Conservation (phyloP, 805 yeast species). For the Wickerhamiella sergipiensis region DNA sequence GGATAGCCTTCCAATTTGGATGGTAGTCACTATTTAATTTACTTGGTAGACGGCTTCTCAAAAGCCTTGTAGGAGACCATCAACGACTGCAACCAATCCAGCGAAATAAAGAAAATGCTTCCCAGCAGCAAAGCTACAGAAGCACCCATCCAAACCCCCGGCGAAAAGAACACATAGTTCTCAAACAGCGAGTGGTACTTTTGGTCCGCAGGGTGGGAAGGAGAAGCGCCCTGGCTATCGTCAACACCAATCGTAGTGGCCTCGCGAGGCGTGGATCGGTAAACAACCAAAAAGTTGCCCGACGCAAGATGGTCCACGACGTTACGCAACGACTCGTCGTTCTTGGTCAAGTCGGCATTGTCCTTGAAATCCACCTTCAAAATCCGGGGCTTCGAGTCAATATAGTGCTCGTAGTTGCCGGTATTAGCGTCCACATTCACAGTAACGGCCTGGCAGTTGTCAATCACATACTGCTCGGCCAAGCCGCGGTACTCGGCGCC, state of each 20-base stretch:
- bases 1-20: too few relatives aligned
- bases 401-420: slow-evolving; percentile 38
- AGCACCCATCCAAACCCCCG: slow-evolving; percentile 68
- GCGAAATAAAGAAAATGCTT: slow-evolving; percentile 43
- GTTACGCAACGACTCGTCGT: slow-evolving; percentile 19
- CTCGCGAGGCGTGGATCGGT: slow-evolving; percentile 21
- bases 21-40: neutral
- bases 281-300: slow-evolving; percentile 24
- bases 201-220: slow-evolving; percentile 4
- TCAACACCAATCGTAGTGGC: neutral
- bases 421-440: slow-evolving; percentile 29
- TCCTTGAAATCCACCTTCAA: slow-evolving; percentile 44
- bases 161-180: slow-evolving; percentile 56
- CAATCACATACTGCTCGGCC: slow-evolving; percentile 15
- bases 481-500: slow-evolving; percentile 3
- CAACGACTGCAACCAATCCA: slow-evolving; percentile 56
- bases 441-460: slow-evolving; percentile 40
- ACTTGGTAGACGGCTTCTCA: slow-evolving; percentile 42
- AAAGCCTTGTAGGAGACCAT: slow-evolving; percentile 73
- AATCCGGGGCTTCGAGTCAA: slow-evolving; percentile 50
- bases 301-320: slow-evolving; percentile 23
- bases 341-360: slow-evolving; percentile 3
- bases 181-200: slow-evolving; percentile 34
- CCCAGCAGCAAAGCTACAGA: slow-evolving; percentile 52
- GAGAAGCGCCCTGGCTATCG: slow-evolving; percentile 2